Percentiles rank a stretch among this genome's conserved stretches.
Conservation (phyloP, 2,329 filamentous ascomycete species). For the Colletotrichum cordylinicola region DNA sequence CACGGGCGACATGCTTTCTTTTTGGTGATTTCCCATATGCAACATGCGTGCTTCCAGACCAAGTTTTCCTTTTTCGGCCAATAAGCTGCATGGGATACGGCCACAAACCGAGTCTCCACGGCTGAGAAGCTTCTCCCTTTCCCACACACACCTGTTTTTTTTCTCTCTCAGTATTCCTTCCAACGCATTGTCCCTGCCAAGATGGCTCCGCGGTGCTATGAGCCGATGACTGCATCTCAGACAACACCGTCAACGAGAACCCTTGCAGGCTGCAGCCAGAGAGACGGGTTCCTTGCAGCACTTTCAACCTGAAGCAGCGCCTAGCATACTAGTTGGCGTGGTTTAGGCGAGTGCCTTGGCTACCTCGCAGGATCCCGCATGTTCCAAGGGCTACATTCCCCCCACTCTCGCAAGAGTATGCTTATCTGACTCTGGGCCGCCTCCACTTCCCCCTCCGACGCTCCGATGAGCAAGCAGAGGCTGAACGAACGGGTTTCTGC, state of each 20-base stretch:
- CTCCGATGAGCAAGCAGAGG: background rate
- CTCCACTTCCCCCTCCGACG: background rate
- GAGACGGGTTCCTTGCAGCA: constrained; percentile 13
- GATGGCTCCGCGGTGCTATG: background rate
- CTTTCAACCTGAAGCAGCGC: constrained; percentile 10
- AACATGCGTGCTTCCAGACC: constrained; percentile 1
- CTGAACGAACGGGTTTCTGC: background rate
- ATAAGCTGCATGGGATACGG: background rate
- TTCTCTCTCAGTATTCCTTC: background rate
- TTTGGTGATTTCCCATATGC: constrained; percentile 1
- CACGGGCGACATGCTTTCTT: constrained; percentile 7
- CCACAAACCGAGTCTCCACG: background rate
- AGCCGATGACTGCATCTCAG: constrained; percentile 11
- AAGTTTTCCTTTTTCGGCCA: background rate
- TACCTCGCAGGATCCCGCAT: background rate
- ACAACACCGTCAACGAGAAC: background rate
- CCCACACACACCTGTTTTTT: background rate
- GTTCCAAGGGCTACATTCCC: background rate
- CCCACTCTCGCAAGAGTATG: background rate
- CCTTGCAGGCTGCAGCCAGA: constrained; percentile 10
- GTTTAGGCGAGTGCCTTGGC: background rate
- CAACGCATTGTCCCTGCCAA: constrained; percentile 5
- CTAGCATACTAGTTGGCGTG: background rate
- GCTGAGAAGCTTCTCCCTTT: constrained; percentile 1
- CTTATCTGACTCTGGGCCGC: background rate